Conservation (phyloP, 169 alveolate genomes). For the Cryptosporidium sp. region DNA sequence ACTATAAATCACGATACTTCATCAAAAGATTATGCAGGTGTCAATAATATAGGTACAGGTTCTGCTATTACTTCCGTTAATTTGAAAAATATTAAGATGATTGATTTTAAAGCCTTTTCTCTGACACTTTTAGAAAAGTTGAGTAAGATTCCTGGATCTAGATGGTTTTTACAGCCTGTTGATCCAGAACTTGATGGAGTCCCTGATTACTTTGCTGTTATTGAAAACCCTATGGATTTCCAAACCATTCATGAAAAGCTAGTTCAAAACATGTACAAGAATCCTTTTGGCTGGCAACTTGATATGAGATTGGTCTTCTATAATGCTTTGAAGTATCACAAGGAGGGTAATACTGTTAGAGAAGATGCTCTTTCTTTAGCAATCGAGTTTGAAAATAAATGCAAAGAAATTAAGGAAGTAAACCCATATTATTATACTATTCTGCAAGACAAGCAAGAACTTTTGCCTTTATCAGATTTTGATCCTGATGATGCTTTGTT, state of each 20-base stretch:
- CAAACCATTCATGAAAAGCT: constrained; percentile 83
- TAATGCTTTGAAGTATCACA: constrained; percentile 88
- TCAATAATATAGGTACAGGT: neutral
- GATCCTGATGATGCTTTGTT: neutral
- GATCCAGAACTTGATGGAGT: constrained; percentile 91
- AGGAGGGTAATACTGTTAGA: constrained; percentile 82
- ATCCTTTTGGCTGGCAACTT: constrained; percentile 92
- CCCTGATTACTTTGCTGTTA: constrained; percentile 85
- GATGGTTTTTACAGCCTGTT: constrained; percentile 91
- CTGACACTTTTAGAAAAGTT: constrained; percentile 78
- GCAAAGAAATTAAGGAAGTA: constrained; percentile 78
- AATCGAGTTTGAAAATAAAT: constrained; percentile 81
- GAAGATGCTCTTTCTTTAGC: constrained; percentile 84
- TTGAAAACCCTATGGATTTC: constrained; percentile 85
- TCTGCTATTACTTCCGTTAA: neutral
- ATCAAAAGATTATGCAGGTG: neutral
- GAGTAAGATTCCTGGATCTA: constrained; percentile 77
- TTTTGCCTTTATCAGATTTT: neutral
- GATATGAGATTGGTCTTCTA: constrained; percentile 90
- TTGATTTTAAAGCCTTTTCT: constrained; percentile 49
- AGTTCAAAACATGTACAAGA: constrained; percentile 82
- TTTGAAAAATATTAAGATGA: constrained; percentile 2
- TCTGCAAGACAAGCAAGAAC: neutral
- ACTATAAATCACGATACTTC: neutral
- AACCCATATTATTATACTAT: constrained; percentile 79